Percentiles rank a stretch among this genome's conserved stretches.
These are phyloP conservation scores for Kodamaea ohmeri DNA, from an alignment of 1,139 yeast species.

Conservation along the genomic window DNA sequence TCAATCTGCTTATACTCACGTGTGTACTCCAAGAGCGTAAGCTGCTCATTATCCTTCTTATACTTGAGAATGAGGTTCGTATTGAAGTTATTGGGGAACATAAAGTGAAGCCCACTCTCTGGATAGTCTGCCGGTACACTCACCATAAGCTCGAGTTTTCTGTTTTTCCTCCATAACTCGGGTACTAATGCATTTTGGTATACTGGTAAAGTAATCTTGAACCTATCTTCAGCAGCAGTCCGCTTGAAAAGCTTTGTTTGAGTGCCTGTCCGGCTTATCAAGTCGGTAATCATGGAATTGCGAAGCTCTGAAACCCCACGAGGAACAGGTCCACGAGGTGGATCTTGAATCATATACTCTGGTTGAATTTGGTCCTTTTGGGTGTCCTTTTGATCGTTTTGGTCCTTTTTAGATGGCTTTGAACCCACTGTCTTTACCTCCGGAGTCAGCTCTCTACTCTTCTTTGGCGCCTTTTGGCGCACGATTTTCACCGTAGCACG, in stretches of 20 bases:
- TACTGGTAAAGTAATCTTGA: conserved; percentile 25
- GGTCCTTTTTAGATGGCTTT: conserved; percentile 2
- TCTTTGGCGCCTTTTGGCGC: conserved; percentile 14
- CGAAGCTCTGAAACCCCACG: conserved; percentile 17
- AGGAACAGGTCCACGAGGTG: conserved; percentile 7
- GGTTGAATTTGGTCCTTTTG: background rate
- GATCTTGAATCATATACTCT: background rate
- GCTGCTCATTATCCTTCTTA: conserved; percentile 13
- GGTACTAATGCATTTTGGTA: conserved; percentile 12
- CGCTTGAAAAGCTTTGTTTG: conserved; percentile 28
- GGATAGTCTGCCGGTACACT: conserved; percentile 20
- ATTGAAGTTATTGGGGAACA: conserved; percentile 26
- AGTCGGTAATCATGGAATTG: conserved; percentile 21
- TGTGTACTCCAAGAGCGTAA: conserved; percentile 16
- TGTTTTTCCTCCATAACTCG: conserved; percentile 16
- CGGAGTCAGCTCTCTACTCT: conserved; percentile 1
- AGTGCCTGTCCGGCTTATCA: conserved; percentile 24
- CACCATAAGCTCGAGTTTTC: conserved; percentile 18
- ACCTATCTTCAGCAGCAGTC: conserved; percentile 19
- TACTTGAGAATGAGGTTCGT: conserved; percentile 23
- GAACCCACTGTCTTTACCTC: background rate
- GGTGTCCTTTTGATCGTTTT: background rate
- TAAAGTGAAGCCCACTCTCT: conserved; percentile 16
- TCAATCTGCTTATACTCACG: conserved; percentile 23
- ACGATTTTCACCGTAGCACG: conserved; percentile 50